phyloP scores from a whole-genome alignment of 768 basidiomycete genomes.

The Trametes sanguinea region DNA sequence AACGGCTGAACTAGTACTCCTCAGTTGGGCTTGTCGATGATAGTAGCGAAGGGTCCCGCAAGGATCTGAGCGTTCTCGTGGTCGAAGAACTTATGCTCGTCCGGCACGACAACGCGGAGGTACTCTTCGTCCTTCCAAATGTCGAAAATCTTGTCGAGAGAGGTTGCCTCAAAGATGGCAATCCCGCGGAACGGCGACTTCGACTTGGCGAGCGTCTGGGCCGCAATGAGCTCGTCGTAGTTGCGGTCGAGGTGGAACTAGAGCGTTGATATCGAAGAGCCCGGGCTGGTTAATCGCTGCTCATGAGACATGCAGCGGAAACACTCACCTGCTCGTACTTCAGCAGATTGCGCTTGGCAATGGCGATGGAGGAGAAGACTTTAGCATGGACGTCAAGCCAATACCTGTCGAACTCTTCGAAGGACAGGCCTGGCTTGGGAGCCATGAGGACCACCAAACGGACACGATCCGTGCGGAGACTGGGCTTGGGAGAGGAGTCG shows the following conservation, averaged over 20 bases:
- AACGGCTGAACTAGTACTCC: no score
- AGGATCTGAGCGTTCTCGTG: constrained; percentile 22
- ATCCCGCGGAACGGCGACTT: constrained; percentile 19
- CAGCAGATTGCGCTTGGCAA: constrained; percentile 37
- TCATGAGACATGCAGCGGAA: background rate
- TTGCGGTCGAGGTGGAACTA: constrained; percentile 25
- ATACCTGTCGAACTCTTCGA: constrained; percentile 35
- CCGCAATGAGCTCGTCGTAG: constrained; percentile 10
- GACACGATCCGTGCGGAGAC: constrained; percentile 34
- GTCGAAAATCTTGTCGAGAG: constrained; percentile 21
- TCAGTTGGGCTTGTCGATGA: constrained; percentile 14
- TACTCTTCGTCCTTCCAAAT: constrained; percentile 23
- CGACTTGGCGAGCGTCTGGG: constrained; percentile 16
- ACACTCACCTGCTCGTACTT: constrained; percentile 39
- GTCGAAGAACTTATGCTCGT: constrained; percentile 22
- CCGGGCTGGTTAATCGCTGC: no score
- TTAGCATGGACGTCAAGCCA: constrained; percentile 35
- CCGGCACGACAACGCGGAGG: constrained; percentile 22
- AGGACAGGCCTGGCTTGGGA: constrained; percentile 30
- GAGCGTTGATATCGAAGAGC: background rate
- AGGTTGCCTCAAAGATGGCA: constrained; percentile 22
- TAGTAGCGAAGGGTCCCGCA: constrained; percentile 17
- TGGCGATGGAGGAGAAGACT: constrained; percentile 34
- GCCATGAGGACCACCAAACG: constrained; percentile 34
- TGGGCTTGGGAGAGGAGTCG: background rate